These are phyloP conservation scores for Didymellaceae sp. DNA, from an alignment of 2,329 filamentous ascomycete species.

Conservation along the genomic window DNA sequence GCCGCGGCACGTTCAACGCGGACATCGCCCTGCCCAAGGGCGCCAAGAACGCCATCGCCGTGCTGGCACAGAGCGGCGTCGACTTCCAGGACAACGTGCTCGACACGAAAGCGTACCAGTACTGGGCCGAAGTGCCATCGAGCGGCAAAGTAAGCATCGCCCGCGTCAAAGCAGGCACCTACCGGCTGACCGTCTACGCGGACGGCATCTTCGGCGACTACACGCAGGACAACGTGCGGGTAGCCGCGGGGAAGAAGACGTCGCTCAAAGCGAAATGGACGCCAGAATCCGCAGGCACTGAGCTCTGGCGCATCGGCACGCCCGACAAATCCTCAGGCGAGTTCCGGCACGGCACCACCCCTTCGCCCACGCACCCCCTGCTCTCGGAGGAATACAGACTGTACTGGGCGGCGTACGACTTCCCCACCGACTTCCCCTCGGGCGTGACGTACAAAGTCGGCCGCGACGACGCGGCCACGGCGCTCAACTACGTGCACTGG, in stretches of 20 bases:
- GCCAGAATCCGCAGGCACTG: slow-evolving; percentile 62
- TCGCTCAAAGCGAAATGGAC: slow-evolving; percentile 53
- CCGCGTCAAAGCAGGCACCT: slow-evolving; percentile 63
- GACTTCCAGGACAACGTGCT: slow-evolving; percentile 66
- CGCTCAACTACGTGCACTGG: slow-evolving; percentile 71
- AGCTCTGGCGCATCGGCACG: slow-evolving; percentile 67
- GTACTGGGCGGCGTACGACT: slow-evolving; percentile 68
- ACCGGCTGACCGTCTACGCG: slow-evolving; percentile 68
- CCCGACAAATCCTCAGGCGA: slow-evolving; percentile 68
- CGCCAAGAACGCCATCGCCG: slow-evolving; percentile 59
- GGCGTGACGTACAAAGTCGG: slow-evolving; percentile 66
- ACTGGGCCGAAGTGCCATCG: slow-evolving; percentile 60
- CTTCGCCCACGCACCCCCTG: slow-evolving; percentile 57
- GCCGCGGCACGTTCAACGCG: slow-evolving; percentile 59
- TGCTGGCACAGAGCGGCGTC: slow-evolving; percentile 59
- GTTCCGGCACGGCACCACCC: slow-evolving; percentile 63
- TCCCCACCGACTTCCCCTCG: slow-evolving; percentile 62
- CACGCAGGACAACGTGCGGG: slow-evolving; percentile 58
- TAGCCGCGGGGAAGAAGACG: slow-evolving; percentile 52
- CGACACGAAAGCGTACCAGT: slow-evolving; percentile 63
- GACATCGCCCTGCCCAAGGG: slow-evolving; percentile 59
- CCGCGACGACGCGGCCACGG: slow-evolving; percentile 55
- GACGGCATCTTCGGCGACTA: slow-evolving; percentile 67
- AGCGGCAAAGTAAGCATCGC: slow-evolving; percentile 59
- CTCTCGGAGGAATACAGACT: slow-evolving; percentile 64